phyloP scores from a whole-genome alignment of 1,284 basidiomycete species.

The Cystobasidiaceae sp. region DNA sequence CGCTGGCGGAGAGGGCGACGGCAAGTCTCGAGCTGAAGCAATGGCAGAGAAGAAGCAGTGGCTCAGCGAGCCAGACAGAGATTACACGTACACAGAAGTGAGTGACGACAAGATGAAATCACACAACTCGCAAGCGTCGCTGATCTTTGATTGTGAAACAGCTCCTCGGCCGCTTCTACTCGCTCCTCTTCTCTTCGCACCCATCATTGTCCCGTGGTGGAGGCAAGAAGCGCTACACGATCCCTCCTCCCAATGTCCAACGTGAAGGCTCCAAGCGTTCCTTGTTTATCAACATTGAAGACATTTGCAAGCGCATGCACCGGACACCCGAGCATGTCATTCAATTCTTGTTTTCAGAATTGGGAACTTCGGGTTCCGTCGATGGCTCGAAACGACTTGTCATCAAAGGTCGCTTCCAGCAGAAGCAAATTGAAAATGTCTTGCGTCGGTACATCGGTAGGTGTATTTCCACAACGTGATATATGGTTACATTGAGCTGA shows the following conservation, averaged over 20 bases:
- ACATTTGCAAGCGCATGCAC: conserved; percentile 99
- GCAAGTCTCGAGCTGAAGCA: conserved; percentile 52
- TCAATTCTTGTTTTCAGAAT: conserved; percentile 93
- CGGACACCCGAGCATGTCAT: conserved; percentile 99
- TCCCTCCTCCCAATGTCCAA: conserved; percentile 91
- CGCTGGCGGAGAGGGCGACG: conserved; percentile 65
- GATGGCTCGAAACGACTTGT: conserved; percentile 89
- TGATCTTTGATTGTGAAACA: conserved; percentile 46
- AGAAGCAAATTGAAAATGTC: conserved; percentile 98
- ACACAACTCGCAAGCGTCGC: too few species aligned
- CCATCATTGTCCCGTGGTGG: conserved; percentile 66
- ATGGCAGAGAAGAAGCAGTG: conserved; percentile 68
- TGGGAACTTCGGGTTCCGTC: conserved; percentile 95
- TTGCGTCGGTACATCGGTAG: conserved; percentile 89
- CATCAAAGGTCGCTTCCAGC: conserved; percentile 96
- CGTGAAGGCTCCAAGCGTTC: conserved; percentile 94
- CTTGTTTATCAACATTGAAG: conserved; percentile 91
- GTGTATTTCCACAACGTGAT: conserved; percentile 41
- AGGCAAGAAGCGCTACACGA: conserved; percentile 88
- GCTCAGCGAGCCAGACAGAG: conserved; percentile 78
- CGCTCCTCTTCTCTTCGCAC: conserved; percentile 85
- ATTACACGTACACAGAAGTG: conserved; percentile 91
- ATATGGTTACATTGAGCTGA: background rate
- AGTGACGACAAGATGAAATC: too few species aligned
- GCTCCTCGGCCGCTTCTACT: conserved; percentile 91